Base-by-base conservation (phyloP, 2,329 filamentous ascomycete species). In the Ophiosphaerella herpotricha region DNA sequence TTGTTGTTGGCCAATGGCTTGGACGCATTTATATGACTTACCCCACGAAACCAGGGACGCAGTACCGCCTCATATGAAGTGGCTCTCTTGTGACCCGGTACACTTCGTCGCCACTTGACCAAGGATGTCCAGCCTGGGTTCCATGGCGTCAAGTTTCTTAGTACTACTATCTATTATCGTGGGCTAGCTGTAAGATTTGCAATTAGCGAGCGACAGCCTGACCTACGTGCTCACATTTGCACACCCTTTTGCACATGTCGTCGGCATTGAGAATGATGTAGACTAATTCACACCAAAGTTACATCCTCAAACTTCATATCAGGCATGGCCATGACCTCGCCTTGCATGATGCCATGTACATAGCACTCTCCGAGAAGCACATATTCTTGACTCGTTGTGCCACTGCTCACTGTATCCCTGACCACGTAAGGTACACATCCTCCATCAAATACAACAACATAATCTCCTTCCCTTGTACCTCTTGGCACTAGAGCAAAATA, bases 401-500 rank as follows among this genome's bases (percentile, higher is more conserved):
- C 18, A 21, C 18, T 3, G 4, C 7, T 36, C 16, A 7, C n/a
- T 21, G 4, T 21, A 16, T 11, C 34, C 32, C 60, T 45, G 1
- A 65, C 13, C 3, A 63, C 52, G 13, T 64, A 67, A 2, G 61
- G 61, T 7, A 67, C 57, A 44, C 59, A 50, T 1, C 50, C 58
- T n/a, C 43, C 33, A 14, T 61, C 48, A 38, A 67, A 63, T 2
- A 64, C 52, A 11, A 52, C 52, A 24, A 64, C 35, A 11, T 39
- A n/a, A 43, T 65, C 61, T 1, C 53, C 56, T 12, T 48, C 42
- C 16, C 37, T 46, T 2, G 55, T 40, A 2, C 57, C 58, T 23
- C 60, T 52, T 3, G 62, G 64, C 23, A 65, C 58, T 7, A 68
- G 43, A 3, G 54, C 58, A 48, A 66, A 65, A 35, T 60, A 60